These are phyloP conservation scores for Lumnitzera littorea DNA, from an alignment of 345 rosid genomes.

Conservation along the genomic window DNA sequence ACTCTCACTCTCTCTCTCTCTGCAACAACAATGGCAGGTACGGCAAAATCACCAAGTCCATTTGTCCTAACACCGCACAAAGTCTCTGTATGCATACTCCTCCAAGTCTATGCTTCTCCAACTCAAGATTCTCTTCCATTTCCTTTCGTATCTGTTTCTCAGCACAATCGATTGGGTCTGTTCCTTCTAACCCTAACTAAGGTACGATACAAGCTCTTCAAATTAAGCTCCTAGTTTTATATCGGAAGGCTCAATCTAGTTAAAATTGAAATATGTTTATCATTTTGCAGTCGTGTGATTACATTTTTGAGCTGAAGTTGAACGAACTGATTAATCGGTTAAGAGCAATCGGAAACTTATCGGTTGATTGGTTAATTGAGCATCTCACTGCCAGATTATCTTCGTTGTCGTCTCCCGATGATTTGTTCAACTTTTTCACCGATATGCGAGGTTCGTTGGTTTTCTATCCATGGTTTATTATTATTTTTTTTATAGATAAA, in stretches of 20 bases:
- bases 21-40: conserved; percentile 35
- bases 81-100: conserved; percentile 69
- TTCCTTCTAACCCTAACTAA: conserved; percentile 74
- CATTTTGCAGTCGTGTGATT: conserved; percentile 64
- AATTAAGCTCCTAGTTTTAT: background rate
- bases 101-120: conserved; percentile 75
- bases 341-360: conserved; percentile 53
- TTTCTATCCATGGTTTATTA: background rate
- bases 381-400: conserved; percentile 56
- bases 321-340: conserved; percentile 61
- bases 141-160: conserved; percentile 76
- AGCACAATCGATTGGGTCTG: conserved; percentile 85
- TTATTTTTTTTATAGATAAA: no score
- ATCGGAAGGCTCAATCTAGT: background rate
- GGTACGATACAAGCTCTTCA: conserved; percentile 26
- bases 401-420: conserved; percentile 67
- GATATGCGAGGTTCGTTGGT: conserved; percentile 68
- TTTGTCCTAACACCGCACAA: conserved; percentile 84
- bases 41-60: conserved; percentile 30
- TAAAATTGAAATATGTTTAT: background rate
- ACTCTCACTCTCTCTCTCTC: background rate
- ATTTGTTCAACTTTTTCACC: conserved; percentile 65
- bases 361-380: conserved; percentile 64
- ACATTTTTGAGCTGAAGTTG: conserved; percentile 72
- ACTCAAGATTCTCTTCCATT: conserved; percentile 51